Evolutionary conservation across 2,329 filamentous ascomycete species (phyloP).

Genomic region (Nemania bipapillata): DNA sequence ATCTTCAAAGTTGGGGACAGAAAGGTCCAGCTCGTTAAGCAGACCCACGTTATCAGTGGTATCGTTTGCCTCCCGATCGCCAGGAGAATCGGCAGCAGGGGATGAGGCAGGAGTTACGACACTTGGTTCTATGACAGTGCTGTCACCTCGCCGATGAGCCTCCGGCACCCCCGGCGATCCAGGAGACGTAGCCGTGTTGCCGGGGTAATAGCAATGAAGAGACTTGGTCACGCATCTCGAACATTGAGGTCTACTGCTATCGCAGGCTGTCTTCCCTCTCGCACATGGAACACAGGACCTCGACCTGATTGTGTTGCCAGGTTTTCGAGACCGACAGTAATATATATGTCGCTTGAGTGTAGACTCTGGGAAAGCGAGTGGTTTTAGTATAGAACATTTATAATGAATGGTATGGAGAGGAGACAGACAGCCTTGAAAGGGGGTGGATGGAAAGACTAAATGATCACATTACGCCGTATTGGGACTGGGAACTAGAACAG

Average conservation of each 20-base stretch:
- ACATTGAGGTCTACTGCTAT: neutral
- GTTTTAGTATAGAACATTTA: neutral
- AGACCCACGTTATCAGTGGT: neutral
- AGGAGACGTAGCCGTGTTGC: neutral
- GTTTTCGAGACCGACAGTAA: constrained; percentile 1
- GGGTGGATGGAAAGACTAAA: neutral
- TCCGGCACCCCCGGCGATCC: neutral
- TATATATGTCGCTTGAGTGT: neutral
- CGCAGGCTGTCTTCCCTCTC: neutral
- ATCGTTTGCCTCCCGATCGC: neutral
- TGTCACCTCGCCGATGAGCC: neutral
- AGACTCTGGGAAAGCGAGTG: neutral
- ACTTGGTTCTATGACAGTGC: neutral
- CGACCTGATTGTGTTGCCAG: neutral
- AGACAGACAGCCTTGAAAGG: no score
- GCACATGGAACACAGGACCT: neutral
- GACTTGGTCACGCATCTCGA: neutral
- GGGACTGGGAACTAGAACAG: neutral
- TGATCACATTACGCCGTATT: neutral
- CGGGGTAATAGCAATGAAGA: neutral
- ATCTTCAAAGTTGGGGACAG: neutral
- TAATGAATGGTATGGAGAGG: neutral
- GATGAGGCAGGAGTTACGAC: neutral
- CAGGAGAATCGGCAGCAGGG: neutral
- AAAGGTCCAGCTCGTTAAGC: neutral